These are phyloP conservation scores for Geranium brycei DNA, from an alignment of 345 rosid species.

Conservation along the genomic window DNA sequence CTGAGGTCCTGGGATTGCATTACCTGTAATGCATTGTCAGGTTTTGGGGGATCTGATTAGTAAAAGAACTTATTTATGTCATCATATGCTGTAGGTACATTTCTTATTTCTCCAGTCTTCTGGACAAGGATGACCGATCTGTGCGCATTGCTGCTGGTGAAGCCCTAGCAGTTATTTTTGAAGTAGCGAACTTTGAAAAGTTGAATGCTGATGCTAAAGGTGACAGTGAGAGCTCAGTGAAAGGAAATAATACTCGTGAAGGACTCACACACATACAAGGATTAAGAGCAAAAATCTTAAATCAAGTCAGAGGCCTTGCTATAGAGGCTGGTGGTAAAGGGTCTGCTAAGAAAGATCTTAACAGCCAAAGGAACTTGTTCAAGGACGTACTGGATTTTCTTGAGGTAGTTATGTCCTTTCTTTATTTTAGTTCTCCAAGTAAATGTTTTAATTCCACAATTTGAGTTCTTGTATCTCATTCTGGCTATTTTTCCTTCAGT, in stretches of 20 bases:
- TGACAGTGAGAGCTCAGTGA: conserved; percentile 23
- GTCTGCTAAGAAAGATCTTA: conserved; percentile 82
- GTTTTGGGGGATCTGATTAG: too few relatives aligned
- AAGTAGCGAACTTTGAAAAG: conserved; percentile 58
- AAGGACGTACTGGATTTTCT: conserved; percentile 68
- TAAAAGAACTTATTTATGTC: too few relatives aligned
- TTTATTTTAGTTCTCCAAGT: not conserved
- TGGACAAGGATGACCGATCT: conserved; percentile 79
- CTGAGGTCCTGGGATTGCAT: too few relatives aligned
- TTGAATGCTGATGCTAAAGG: conserved; percentile 34
- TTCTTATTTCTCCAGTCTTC: conserved; percentile 52
- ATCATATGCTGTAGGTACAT: conserved; percentile 42
- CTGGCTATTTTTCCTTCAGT: conserved; percentile 24
- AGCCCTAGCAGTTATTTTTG: conserved; percentile 74
- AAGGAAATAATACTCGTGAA: conserved; percentile 40
- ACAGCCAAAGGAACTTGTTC: conserved; percentile 67
- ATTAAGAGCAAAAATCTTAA: conserved; percentile 43
- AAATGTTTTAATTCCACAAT: too few relatives aligned
- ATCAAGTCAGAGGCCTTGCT: conserved; percentile 65
- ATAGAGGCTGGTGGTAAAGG: conserved; percentile 93
- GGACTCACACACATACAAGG: conserved; percentile 46
- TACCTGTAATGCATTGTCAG: too few relatives aligned
- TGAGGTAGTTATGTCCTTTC: conserved; percentile 31
- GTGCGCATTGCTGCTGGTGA: conserved; percentile 93
- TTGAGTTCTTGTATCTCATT: not conserved